Conservation (phyloP, 208 protist species). For the Crithidia fasciculata region DNA sequence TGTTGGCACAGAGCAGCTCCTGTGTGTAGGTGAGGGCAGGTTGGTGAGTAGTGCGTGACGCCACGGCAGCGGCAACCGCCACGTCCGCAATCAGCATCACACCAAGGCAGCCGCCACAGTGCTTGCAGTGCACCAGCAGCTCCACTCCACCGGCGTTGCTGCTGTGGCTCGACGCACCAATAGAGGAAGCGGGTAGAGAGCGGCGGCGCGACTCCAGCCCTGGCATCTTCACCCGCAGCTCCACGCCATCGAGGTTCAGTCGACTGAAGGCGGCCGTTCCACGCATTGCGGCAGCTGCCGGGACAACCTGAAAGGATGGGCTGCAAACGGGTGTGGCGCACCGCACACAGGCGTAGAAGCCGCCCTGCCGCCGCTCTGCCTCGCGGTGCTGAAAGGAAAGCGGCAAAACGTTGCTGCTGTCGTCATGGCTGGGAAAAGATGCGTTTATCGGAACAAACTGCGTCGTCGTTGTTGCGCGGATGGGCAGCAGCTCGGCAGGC, state of each 20-base stretch:
- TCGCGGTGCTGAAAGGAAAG: conserved; percentile 38
- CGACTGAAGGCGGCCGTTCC: conserved; percentile 68
- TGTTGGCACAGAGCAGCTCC: conserved; percentile 66
- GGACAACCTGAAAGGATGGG: conserved; percentile 59
- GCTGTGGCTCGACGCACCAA: not conserved
- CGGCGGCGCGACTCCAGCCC: not conserved
- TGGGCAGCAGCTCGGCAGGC: conserved; percentile 22
- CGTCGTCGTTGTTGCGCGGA: not conserved
- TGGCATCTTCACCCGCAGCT: conserved; percentile 45
- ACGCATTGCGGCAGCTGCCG: conserved; percentile 25
- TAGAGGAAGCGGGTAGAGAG: too few species aligned
- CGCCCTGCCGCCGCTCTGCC: conserved; percentile 31
- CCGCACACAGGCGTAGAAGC: conserved; percentile 82
- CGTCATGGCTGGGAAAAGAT: too few species aligned
- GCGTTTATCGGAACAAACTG: too few species aligned
- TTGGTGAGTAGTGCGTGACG: not conserved
- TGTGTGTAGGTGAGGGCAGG: not conserved
- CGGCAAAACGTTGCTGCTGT: not conserved
- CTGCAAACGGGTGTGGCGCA: conserved; percentile 64
- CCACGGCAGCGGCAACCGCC: not conserved
- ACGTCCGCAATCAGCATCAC: conserved; percentile 32
- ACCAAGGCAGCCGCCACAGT: conserved; percentile 76
- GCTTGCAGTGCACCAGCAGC: conserved; percentile 59
- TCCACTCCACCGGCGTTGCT: not conserved
- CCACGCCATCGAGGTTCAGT: conserved; percentile 40